Percentiles rank a stretch among this genome's conserved stretches.
Evolutionary conservation across 495 filamentous ascomycete species (phyloP).

Genomic region (Cercophora samala): DNA sequence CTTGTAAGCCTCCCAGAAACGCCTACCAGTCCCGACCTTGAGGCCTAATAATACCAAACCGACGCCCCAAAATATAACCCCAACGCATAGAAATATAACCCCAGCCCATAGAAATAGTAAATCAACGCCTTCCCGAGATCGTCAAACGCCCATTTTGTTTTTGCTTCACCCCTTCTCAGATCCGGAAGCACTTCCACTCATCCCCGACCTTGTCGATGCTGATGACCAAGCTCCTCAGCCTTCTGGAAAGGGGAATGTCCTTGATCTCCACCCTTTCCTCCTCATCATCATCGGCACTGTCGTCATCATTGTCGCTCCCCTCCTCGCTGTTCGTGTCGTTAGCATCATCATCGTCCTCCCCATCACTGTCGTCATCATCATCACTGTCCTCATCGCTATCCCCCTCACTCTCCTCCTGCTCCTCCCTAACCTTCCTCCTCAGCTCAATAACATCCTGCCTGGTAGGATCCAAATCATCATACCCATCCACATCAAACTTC

Average conservation of each 20-base stretch:
- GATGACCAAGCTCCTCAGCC: neutral
- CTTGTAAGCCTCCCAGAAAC: too few species aligned
- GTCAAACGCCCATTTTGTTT: too few species aligned
- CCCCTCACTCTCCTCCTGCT: neutral
- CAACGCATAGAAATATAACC: too few species aligned
- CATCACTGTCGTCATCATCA: neutral
- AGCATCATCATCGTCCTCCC: neutral
- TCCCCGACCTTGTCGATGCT: neutral
- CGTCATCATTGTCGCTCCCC: neutral
- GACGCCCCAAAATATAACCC: too few species aligned
- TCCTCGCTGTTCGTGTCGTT: neutral
- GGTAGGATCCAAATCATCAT: slow-evolving; percentile 1
- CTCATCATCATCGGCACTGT: neutral
- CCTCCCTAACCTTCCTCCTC: slow-evolving; percentile 5
- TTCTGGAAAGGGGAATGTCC: neutral
- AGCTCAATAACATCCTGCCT: neutral
- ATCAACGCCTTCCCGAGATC: neutral
- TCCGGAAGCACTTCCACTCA: slow-evolving; percentile 1
- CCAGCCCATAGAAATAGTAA: neutral
- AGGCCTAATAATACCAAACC: too few species aligned
- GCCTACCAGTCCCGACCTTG: too few species aligned
- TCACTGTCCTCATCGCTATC: neutral
- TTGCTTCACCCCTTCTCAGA: neutral
- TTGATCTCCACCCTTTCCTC: neutral
- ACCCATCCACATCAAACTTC: slow-evolving; percentile 9